Base-by-base conservation (phyloP, 495 filamentous ascomycete species). In the Podospora fimiseda region DNA sequence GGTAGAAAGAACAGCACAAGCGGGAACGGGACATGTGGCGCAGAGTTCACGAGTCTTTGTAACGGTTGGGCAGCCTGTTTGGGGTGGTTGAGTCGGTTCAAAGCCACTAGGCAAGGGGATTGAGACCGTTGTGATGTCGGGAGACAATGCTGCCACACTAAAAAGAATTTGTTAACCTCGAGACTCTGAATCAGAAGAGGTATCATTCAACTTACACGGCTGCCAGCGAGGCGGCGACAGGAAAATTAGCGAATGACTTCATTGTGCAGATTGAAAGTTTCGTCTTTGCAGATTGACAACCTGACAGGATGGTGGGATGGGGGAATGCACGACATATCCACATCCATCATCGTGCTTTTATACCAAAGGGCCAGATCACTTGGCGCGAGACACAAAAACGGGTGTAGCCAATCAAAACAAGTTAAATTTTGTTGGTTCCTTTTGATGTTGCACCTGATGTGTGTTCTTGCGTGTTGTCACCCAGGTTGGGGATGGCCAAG, bases 1-100 rank as follows among this genome's bases (percentile, higher is more conserved):
- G 7, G 70, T 69, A 53, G 36, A 62, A 9, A 65, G 66, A 46
- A 23, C 54, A 15, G 68, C 66, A 33, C 72, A 81, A 47, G 37
- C 20, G 2, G 58, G 61, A 15, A 63, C 36, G 14, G 43, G 16
- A 38, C 61, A 63, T 9, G 58, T 63, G 13, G 52, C 33, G 58
- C 61, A 63, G 45, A 63, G 52, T 18, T 58, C 61, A 41, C 54
- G 46, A 11, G 61, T 63, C 20, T 45, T 19, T 14, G 58, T 60
- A 3, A 63, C 61, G 19, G 61, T 58, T 15, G 61, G 58, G 18
- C 61, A 63, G 27, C 58, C 58, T 2, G 52, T 56, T 41, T 57
- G 56, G 6, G 27, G 27, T 5, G 42, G 20, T 16, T 21, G 42
- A 5, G 42, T 13, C 7, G 19, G 14, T 5, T 19, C 22, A 22